Percentiles rank a stretch among this genome's conserved stretches.
Conservation (phyloP, 176 grass and related monocot species). For the Aechmea fasciata region DNA sequence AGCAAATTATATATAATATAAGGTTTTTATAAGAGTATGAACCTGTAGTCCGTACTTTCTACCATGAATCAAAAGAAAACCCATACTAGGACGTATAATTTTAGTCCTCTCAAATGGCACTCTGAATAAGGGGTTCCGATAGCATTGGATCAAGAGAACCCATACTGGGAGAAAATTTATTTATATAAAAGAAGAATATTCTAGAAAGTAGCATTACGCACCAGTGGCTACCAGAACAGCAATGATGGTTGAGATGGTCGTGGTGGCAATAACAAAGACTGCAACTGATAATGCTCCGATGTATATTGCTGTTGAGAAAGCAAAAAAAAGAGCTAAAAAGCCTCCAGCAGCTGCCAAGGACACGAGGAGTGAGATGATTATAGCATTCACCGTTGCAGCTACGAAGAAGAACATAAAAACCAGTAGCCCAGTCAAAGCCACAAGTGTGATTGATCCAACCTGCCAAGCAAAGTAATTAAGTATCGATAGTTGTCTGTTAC, state of each 20-base stretch:
- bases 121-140: background rate
- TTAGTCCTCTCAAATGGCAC: background rate
- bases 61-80: background rate
- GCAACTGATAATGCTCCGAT: constrained; percentile 39
- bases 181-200: background rate
- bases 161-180: background rate
- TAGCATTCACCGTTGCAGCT: constrained; percentile 34
- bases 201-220: constrained; percentile 8
- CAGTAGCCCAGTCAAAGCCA: constrained; percentile 39
- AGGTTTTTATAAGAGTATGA: no score
- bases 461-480: constrained; percentile 18
- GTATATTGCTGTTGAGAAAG: constrained; percentile 41
- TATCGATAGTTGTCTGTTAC: background rate
- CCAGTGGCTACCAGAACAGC: constrained; percentile 46
- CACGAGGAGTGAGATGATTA: constrained; percentile 44
- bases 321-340: constrained; percentile 45
- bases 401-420: constrained; percentile 38
- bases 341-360: constrained; percentile 50
- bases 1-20: no score
- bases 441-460: constrained; percentile 54
- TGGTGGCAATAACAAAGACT: constrained; percentile 33
- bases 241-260: constrained; percentile 38
- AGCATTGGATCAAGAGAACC: background rate
- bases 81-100: background rate
- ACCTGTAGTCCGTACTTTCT: no score